These are phyloP conservation scores for Fusarium pseudograminearum DNA, from an alignment of 2,329 filamentous ascomycete species.

Conservation along the genomic window DNA sequence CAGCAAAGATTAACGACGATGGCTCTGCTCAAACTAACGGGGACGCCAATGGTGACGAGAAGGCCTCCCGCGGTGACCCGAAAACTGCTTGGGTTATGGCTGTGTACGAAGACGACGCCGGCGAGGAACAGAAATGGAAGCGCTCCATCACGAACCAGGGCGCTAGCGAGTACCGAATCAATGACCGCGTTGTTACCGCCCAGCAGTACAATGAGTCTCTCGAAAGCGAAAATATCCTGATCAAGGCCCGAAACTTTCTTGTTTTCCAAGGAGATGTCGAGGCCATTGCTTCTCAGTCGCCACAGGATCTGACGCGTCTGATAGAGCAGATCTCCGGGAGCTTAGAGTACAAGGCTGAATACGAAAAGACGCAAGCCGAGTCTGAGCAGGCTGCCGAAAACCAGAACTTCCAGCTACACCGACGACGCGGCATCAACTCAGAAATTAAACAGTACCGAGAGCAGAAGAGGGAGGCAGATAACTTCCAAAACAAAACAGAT, in stretches of 20 bases:
- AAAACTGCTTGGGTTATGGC: constrained; percentile 99
- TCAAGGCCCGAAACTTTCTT: constrained; percentile 97
- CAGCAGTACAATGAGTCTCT: constrained; percentile 94
- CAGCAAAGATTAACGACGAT: constrained; percentile 91
- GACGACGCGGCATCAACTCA: constrained; percentile 93
- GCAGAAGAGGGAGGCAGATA: constrained; percentile 95
- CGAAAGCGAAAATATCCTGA: constrained; percentile 94
- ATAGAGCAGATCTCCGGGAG: constrained; percentile 99
- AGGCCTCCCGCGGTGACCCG: constrained; percentile 81
- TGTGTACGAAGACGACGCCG: constrained; percentile 97
- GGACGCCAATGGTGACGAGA: constrained; percentile 72
- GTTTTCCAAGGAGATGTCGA: constrained; percentile 99
- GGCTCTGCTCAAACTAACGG: constrained; percentile 77
- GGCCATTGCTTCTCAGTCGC: constrained; percentile 93
- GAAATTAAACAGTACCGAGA: constrained; percentile 98
- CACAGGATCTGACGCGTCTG: constrained; percentile 89
- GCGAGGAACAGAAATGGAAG: constrained; percentile 96
- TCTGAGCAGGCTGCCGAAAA: constrained; percentile 89
- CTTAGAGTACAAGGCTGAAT: constrained; percentile 92
- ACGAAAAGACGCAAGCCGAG: constrained; percentile 89
- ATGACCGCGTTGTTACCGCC: constrained; percentile 87
- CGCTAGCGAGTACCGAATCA: constrained; percentile 95
- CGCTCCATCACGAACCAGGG: constrained; percentile 90
- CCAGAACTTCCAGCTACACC: constrained; percentile 87
- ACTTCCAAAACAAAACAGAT: constrained; percentile 89